Conservation (phyloP, 306 rosid genomes). For the Quercus dentata region DNA sequence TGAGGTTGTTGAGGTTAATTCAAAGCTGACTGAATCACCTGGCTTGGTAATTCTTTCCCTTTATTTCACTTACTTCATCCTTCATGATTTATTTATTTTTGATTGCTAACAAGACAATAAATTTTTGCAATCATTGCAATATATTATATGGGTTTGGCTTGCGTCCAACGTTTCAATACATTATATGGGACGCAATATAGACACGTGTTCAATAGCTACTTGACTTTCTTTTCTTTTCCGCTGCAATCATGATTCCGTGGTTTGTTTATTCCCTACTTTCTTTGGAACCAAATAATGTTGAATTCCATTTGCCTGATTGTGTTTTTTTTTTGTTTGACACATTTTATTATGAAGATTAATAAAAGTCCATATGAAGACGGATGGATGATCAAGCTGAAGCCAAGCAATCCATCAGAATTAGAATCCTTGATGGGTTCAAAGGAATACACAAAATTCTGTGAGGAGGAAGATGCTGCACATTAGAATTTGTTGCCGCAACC, state of each 20-base stretch:
- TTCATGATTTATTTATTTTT: too few relatives aligned
- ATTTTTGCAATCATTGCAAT: too few relatives aligned
- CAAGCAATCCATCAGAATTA: conserved; percentile 60
- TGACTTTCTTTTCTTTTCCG: background rate
- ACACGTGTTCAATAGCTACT: too few relatives aligned
- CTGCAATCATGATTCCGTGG: too few relatives aligned
- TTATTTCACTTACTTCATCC: background rate
- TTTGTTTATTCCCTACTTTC: background rate
- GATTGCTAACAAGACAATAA: too few relatives aligned
- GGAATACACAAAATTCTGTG: conserved; percentile 79
- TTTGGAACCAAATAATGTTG: background rate
- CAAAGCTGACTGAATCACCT: conserved; percentile 60
- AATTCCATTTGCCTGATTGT: background rate
- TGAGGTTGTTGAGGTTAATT: conserved; percentile 77
- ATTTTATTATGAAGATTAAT: conserved; percentile 52
- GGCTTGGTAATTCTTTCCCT: conserved; percentile 60
- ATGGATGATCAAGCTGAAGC: conserved; percentile 93
- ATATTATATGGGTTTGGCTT: too few relatives aligned
- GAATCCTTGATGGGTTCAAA: conserved; percentile 66
- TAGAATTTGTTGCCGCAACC: conserved; percentile 26
- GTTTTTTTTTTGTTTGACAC: background rate
- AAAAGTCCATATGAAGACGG: conserved; percentile 89
- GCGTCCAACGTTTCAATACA: too few relatives aligned
- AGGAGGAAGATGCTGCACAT: conserved; percentile 88
- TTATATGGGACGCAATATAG: too few relatives aligned